Evolutionary conservation across 2,329 filamentous ascomycete species (phyloP), one percentile per base, ranked within the genome.

Genomic region (Neonectria ditissima): DNA sequence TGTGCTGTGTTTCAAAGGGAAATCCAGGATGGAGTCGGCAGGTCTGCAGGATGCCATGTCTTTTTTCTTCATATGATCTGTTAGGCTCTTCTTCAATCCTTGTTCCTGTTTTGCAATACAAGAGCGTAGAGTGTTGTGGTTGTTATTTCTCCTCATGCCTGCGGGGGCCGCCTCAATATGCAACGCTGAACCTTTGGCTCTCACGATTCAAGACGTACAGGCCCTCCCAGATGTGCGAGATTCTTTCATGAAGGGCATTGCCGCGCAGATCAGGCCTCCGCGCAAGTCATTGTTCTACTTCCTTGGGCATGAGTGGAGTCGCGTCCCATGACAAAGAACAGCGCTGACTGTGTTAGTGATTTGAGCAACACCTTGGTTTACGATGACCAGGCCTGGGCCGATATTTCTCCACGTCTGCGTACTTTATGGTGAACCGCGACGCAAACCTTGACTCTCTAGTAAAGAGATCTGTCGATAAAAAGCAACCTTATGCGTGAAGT

Each of bases 341-440:
- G 2, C 2, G 16, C 55, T 71, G 44, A 69, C 44, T 6, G 1
- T 1, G 1, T 14, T 54, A 79, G 77, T 2, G 76, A 79, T 11
- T 56, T 79, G 16, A 79, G 78, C 26, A 78, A 78, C 7, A 78
- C 76, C 1, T 78, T 70, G 66, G 71, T 78, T 28, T 78, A 78
- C 63, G 70, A 76, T 54, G 44, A 69, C 2, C 59, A 77, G 5
- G 53, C 69, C 62, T 79, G 0, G 77, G 77, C 2, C 69, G 77
- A 1, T 77, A 77, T 47, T 79, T 79, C 44, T 65, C 78, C 11
- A 78, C 76, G 0, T 65, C 74, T 0, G 77, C 76, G 1, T 79
- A 79, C 53, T 67, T 79, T 1, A 79, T 79, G 77, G 74, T 79
- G 8, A 71, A 79, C 41, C 72, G 75, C 24, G 77, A 79, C 9